Percentiles rank a stretch among this genome's conserved stretches.
Conservation (phyloP, 1,284 basidiomycete species). For the Rhodotorula sp. region DNA sequence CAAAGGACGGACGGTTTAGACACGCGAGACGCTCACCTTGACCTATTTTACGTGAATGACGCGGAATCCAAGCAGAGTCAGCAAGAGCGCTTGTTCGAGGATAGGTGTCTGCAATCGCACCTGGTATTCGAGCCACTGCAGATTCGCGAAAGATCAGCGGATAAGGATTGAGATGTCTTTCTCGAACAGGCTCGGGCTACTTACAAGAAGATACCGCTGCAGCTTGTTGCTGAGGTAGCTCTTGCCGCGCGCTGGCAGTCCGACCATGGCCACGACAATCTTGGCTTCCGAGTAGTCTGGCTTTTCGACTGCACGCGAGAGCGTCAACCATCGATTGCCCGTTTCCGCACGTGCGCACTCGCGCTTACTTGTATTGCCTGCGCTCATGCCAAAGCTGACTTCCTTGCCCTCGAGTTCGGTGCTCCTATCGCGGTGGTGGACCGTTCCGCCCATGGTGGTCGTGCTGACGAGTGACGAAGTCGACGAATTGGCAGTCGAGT, state of each 20-base stretch:
- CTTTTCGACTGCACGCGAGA: constrained; percentile 69
- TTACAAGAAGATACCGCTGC: constrained; percentile 71
- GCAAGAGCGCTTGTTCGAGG: not conserved
- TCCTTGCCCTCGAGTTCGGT: constrained; percentile 24
- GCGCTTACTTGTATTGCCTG: constrained; percentile 33
- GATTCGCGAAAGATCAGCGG: not conserved
- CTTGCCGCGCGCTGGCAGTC: constrained; percentile 76
- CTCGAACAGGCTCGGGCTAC: constrained; percentile 29
- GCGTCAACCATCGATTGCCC: not conserved
- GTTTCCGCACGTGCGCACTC: not conserved
- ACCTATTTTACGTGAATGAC: constrained; percentile 19
- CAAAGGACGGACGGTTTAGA: not conserved
- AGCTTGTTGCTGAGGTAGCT: constrained; percentile 81
- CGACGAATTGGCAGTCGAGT: constrained; percentile 40
- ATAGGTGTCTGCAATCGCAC: constrained; percentile 65
- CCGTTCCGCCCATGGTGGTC: constrained; percentile 20
- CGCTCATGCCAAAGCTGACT: constrained; percentile 36
- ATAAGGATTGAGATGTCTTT: too few species aligned
- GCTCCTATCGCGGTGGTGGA: constrained; percentile 9
- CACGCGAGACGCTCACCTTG: constrained; percentile 15
- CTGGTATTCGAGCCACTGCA: constrained; percentile 95
- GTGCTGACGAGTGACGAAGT: constrained; percentile 22
- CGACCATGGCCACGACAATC: constrained; percentile 97
- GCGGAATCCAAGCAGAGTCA: not conserved
- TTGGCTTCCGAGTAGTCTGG: constrained; percentile 98